Evolutionary conservation across 371 early-diverging fungal species (phyloP).

Genomic region (Mortierella sp.): DNA sequence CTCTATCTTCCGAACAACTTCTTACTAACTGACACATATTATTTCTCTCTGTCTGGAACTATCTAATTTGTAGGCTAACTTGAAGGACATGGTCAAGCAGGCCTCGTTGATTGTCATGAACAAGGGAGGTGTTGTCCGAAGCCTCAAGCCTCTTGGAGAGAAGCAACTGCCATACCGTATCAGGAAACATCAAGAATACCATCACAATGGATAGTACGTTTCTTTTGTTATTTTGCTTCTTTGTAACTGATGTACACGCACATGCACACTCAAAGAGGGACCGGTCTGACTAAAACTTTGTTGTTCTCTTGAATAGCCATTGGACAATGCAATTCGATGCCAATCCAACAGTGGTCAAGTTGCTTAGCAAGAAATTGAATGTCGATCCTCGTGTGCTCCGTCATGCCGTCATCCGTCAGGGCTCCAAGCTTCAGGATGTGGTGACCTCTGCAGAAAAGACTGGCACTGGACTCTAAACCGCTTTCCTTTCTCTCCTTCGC

Average conservation of each 20-base stretch:
- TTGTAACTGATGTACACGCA: too few relatives aligned
- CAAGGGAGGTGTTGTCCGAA: constrained; percentile 82
- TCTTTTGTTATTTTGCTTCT: not conserved
- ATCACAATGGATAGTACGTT: constrained; percentile 71
- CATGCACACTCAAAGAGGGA: too few relatives aligned
- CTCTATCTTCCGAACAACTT: too few relatives aligned
- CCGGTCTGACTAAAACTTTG: too few relatives aligned
- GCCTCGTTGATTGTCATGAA: constrained; percentile 77
- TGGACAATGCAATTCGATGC: constrained; percentile 86
- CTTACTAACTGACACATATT: too few relatives aligned
- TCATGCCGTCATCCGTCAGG: constrained; percentile 79
- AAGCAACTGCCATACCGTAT: constrained; percentile 71
- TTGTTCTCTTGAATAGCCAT: constrained; percentile 57
- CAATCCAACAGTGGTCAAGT: constrained; percentile 69
- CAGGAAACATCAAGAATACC: constrained; percentile 74
- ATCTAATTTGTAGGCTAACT: constrained; percentile 57
- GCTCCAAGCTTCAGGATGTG: constrained; percentile 70
- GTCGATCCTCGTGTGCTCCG: constrained; percentile 83
- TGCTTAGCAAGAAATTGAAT: constrained; percentile 69
- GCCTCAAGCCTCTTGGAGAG: constrained; percentile 75
- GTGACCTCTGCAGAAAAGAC: constrained; percentile 71
- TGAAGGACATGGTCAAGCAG: constrained; percentile 73
- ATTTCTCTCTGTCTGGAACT: too few relatives aligned
- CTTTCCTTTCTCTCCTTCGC: not conserved
- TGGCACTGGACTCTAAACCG: constrained; percentile 30